Evolutionary conservation across 495 filamentous ascomycete species (phyloP).

Genomic region (Hypoxylon cercidicola): DNA sequence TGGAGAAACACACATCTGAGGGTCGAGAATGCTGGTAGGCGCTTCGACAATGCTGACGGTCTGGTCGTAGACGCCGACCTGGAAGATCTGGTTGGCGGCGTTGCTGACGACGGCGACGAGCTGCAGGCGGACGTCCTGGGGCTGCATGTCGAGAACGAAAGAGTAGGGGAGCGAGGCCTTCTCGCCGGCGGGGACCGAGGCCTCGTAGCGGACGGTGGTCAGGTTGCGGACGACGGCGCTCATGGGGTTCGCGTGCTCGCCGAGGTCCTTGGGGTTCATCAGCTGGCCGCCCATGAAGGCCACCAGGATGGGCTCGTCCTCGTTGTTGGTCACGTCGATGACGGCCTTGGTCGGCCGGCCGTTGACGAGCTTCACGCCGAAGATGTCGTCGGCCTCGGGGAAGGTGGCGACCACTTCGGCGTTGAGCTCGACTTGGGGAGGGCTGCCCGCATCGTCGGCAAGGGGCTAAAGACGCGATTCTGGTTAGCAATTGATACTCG

Average conservation of each 20-base stretch:
- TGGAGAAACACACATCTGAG: slow-evolving; percentile 79
- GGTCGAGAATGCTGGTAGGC: slow-evolving; percentile 92
- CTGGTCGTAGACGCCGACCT: slow-evolving; percentile 84
- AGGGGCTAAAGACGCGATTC: slow-evolving; percentile 27
- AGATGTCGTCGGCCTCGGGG: slow-evolving; percentile 82
- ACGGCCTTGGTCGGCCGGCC: slow-evolving; percentile 85
- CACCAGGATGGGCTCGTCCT: slow-evolving; percentile 78
- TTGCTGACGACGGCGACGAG: slow-evolving; percentile 77
- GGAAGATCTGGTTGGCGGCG: slow-evolving; percentile 72
- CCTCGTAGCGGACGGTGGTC: slow-evolving; percentile 76
- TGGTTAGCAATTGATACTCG: slow-evolving; percentile 23
- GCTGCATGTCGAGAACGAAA: slow-evolving; percentile 92
- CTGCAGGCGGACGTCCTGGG: slow-evolving; percentile 84
- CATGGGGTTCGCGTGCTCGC: slow-evolving; percentile 61
- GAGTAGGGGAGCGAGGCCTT: slow-evolving; percentile 79
- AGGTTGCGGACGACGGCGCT: slow-evolving; percentile 80
- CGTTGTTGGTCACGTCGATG: slow-evolving; percentile 84
- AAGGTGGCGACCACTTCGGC: slow-evolving; percentile 82
- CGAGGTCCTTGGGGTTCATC: slow-evolving; percentile 61
- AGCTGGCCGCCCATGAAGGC: slow-evolving; percentile 82
- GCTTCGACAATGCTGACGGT: slow-evolving; percentile 91
- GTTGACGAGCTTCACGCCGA: slow-evolving; percentile 96
- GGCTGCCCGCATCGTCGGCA: slow-evolving; percentile 53
- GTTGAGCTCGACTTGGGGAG: slow-evolving; percentile 69
- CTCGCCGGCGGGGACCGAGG: slow-evolving; percentile 80